Percentiles rank a stretch among this genome's conserved stretches.
phyloP scores from a whole-genome alignment of 139 green algal genomes.

The Coccomyxa sp. region DNA sequence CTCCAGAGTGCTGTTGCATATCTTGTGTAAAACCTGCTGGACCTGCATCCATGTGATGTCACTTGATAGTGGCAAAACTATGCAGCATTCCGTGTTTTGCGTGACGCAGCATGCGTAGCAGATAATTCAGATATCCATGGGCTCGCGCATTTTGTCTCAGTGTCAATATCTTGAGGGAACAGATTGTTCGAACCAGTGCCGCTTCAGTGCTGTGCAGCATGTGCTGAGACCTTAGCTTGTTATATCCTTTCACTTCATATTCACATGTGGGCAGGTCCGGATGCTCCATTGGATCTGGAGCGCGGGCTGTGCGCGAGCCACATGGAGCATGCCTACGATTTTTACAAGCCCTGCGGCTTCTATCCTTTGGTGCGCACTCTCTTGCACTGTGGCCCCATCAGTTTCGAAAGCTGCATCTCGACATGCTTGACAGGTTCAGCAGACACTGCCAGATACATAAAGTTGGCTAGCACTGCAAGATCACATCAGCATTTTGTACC shows the following conservation, averaged over 20 bases:
- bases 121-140: too few species aligned
- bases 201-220: too few species aligned
- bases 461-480: neutral
- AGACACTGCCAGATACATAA: neutral
- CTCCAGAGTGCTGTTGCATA: too few species aligned
- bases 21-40: too few species aligned
- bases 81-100: too few species aligned
- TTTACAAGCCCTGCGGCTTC: conserved; percentile 73
- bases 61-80: too few species aligned
- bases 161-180: neutral
- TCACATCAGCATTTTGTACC: neutral
- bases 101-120: too few species aligned
- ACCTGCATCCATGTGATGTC: too few species aligned
- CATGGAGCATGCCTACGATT: conserved; percentile 68
- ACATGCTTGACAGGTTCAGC: neutral
- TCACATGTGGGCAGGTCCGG: conserved; percentile 32
- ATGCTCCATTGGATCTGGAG: conserved; percentile 74
- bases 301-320: conserved; percentile 47
- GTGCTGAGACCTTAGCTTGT: too few species aligned
- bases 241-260: neutral
- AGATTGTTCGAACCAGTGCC: neutral
- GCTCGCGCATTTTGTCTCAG: too few species aligned
- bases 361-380: conserved; percentile 52
- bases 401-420: neutral
- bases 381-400: neutral